Evolutionary conservation across 441 rosid species (phyloP), one percentile per base, ranked within the genome.

Genomic region (Arabidopsis hybrid): DNA sequence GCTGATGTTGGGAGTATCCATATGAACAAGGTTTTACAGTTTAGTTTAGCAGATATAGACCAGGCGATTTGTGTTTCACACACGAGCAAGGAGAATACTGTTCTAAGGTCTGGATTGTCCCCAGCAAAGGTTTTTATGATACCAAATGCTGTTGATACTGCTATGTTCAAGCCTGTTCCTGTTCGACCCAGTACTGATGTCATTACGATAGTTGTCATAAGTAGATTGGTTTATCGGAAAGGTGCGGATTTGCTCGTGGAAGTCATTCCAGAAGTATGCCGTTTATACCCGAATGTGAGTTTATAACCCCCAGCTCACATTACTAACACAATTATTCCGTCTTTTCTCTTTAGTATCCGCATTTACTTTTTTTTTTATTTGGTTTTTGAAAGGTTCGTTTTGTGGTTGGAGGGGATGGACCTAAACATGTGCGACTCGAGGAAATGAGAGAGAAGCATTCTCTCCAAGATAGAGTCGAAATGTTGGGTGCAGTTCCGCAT

Each of bases 381-480:
- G 57, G 55, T 45, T 81, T 67, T 76, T 61, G 52, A 47, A 83
- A 93, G 99, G 98, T 95, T 75, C 89, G 88, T 51, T 95, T 95
- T 84, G 82, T 93, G 71, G 87, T 95, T 80, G 98, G 98, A 47
- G 97, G 99, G 11, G 99, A 95, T 81, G 98, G 98, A 70, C 99
- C 99, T 0, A 93, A 95, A 81, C 89, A 97, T 21, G 98, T 93
- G 50, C 72, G 97, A 43, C 71, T 95, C 75, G 99, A 95, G 77
- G 99, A 95, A 81, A 95, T 95, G 99, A 88, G 99, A 83, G 98
- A 95, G 71, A 95, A 89, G 58, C 96, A 95, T 82, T 93, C 95
- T 60, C 95, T 95, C 65, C 99, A 95, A 83, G 99, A 95, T 81
- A 83, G 97, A 83, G 98, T 95, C 1, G 93, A 95, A 73, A 93